Conservation (phyloP, 805 yeast species). For the Yarrowia sp. region DNA sequence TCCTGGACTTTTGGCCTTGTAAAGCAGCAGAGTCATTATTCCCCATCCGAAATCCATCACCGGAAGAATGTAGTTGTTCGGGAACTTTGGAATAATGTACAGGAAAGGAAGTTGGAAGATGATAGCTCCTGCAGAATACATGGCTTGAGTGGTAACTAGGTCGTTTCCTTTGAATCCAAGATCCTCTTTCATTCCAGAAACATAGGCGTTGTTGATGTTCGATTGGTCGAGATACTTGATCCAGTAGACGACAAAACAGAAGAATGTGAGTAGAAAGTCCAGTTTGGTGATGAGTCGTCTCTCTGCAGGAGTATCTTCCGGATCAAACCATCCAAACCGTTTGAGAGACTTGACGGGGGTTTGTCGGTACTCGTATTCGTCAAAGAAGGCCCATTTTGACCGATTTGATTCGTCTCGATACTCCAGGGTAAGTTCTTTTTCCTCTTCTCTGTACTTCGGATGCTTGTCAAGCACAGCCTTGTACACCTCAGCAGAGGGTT, state of each 20-base stretch:
- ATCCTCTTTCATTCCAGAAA: not conserved
- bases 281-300: not conserved
- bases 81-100: not conserved
- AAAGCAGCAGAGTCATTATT: not conserved
- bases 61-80: not conserved
- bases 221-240: constrained; percentile 1
- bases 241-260: not conserved
- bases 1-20: constrained; percentile 44
- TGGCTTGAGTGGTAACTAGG: not conserved
- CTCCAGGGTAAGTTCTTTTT: not conserved
- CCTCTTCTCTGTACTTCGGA: not conserved
- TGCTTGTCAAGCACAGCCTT: not conserved
- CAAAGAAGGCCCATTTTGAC: constrained; percentile 3
- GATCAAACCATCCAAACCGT: constrained; percentile 2
- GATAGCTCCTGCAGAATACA: not conserved
- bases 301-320: not conserved
- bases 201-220: not conserved
- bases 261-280: not conserved
- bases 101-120: not conserved
- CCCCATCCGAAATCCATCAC: not conserved
- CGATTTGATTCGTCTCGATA: not conserved
- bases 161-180: not conserved
- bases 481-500: not conserved
- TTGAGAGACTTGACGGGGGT: not conserved
- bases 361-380: constrained; percentile 1